Conservation (phyloP, 108 stramenopile species). For the Conticribra guillardii region DNA sequence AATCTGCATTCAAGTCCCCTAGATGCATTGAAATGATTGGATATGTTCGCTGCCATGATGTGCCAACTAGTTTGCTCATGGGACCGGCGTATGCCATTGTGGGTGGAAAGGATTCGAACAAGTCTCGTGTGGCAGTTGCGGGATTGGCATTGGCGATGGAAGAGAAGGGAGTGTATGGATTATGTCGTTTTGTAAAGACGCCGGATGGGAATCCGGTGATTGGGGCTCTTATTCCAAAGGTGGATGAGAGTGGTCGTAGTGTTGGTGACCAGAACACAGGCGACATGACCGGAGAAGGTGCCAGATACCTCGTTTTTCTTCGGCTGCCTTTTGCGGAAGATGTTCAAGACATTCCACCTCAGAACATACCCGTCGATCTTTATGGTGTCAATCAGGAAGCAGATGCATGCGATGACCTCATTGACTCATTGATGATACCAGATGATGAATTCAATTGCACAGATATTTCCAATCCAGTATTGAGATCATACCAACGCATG, state of each 20-base stretch:
- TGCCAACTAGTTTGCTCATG: constrained; percentile 49
- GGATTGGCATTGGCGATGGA: constrained; percentile 71
- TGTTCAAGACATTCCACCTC: constrained; percentile 42
- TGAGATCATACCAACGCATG: constrained; percentile 36
- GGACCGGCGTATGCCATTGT: constrained; percentile 73
- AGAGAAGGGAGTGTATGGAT: constrained; percentile 59
- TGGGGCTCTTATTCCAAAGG: constrained; percentile 72
- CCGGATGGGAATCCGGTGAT: constrained; percentile 68
- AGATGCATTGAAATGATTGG: constrained; percentile 72
- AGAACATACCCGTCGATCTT: constrained; percentile 15
- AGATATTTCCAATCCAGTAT: constrained; percentile 58
- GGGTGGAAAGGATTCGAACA: constrained; percentile 61
- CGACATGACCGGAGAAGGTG: no score
- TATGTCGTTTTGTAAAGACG: constrained; percentile 73
- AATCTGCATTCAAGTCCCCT: constrained; percentile 38
- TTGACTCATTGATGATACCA: constrained; percentile 77
- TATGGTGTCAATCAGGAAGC: constrained; percentile 28
- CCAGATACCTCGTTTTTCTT: constrained; percentile 60
- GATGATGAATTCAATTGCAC: constrained; percentile 55
- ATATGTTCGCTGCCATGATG: constrained; percentile 46
- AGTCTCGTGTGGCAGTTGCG: constrained; percentile 66
- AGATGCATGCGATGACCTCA: constrained; percentile 65
- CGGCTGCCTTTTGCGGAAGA: constrained; percentile 85
- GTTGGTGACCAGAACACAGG: no score
- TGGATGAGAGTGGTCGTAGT: no score